Base-by-base conservation (phyloP, 768 basidiomycete genomes). In the Collybia mongolica region DNA sequence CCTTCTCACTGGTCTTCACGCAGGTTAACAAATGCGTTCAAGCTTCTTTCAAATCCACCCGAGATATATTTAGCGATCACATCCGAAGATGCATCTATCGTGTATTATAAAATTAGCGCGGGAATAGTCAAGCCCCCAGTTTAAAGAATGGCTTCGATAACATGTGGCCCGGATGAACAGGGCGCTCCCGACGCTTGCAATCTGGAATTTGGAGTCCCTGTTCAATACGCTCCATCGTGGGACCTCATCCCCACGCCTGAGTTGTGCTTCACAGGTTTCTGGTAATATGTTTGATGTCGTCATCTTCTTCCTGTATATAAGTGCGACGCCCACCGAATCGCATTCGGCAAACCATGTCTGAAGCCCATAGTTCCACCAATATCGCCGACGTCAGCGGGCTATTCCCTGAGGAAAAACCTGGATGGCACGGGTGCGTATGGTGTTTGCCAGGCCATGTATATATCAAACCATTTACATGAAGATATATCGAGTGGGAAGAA, bases 41-140 rank as follows among this genome's bases (percentile, higher is more conserved):
- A 64, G 6, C 71, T 69, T 11, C 68, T 89, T 11, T 66, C 65
- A 6, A 66, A 69, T 39, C 75, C 76, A 11, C 63, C 72, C 35
- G 72, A 80, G 46, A 65, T 91, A 41, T 86, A 80, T 58, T 64
- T 92, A 24, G 90, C 84, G 11, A 85, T 91, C 49, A 83, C 82
- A 39, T 79, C 84, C 0, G 82, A 87, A 44, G 90, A 92, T 58
- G 83, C 90, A 9, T 90, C 90, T 7, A 84, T 87, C 40, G 90
- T 92, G 45, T 92, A 92, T 65, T 92, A 92, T 68, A 89, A 88
- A 59, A 74, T 92, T 52, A 86, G 84, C 60, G 74, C 77, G 44
- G 90, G 88, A 48, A 86, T 92, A 26, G 81, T 84, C 53, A 91
- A 91, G 58, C 89, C 87, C 20, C 72, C 78, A 9, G 68, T 87